A percentile compares a stretch with the other conserved stretches of the same genome.
phyloP scores from a whole-genome alignment of 1,284 basidiomycete species.

The Ganoderma resinaceum region DNA sequence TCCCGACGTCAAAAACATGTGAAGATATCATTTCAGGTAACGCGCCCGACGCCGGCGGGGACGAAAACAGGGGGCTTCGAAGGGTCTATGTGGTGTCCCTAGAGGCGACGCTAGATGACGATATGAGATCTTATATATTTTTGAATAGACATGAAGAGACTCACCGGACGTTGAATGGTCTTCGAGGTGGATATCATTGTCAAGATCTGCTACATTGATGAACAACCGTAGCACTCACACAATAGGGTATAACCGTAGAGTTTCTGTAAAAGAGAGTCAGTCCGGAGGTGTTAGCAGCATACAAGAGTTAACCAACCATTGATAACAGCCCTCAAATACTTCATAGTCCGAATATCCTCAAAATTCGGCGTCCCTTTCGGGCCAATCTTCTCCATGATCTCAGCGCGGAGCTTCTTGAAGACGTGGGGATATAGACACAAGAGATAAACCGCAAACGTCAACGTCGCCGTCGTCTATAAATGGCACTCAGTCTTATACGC shows the following conservation, averaged over 20 bases:
- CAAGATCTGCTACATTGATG: background rate
- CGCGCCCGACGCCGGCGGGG: conserved; percentile 32
- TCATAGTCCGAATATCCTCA: conserved; percentile 48
- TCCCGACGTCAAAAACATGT: background rate
- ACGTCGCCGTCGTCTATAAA: conserved; percentile 42
- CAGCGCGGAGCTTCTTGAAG: conserved; percentile 45
- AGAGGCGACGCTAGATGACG: conserved; percentile 22
- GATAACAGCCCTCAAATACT: conserved; percentile 45
- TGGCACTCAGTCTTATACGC: background rate
- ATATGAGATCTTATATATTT: too few species aligned
- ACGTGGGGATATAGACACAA: conserved; percentile 48
- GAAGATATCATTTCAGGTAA: background rate
- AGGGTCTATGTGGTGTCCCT: conserved; percentile 32
- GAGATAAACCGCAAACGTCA: conserved; percentile 50
- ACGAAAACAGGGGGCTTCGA: conserved; percentile 35
- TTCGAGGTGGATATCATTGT: conserved; percentile 8
- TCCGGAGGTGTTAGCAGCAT: background rate
- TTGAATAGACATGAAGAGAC: background rate
- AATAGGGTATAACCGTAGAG: conserved; percentile 41
- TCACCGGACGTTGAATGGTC: conserved; percentile 38
- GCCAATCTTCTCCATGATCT: conserved; percentile 48
- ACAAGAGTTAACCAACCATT: conserved; percentile 27
- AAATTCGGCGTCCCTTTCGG: conserved; percentile 43
- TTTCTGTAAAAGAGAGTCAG: conserved; percentile 29
- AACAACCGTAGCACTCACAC: conserved; percentile 38